These are phyloP conservation scores for Colletotrichum caudatum DNA, from an alignment of 2,329 filamentous ascomycete genomes.

Conservation along the genomic window DNA sequence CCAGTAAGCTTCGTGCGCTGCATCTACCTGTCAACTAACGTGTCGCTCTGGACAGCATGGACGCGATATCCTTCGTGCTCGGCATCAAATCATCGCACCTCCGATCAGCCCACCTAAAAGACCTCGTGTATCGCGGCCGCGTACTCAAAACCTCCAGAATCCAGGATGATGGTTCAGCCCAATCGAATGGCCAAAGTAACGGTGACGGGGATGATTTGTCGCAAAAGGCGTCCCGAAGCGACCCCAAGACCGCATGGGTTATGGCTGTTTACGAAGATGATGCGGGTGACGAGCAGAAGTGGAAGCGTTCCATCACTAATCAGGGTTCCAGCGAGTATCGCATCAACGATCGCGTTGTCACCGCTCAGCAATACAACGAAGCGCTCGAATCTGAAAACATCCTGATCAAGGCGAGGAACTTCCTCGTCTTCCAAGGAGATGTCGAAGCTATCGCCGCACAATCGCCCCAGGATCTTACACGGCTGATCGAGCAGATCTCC, in stretches of 20 bases:
- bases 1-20: constrained; percentile 10
- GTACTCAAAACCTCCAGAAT: constrained; percentile 93
- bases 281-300: constrained; percentile 91
- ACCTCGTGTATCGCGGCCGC: constrained; percentile 94
- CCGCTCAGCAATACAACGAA: constrained; percentile 92
- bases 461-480: constrained; percentile 91
- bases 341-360: constrained; percentile 92
- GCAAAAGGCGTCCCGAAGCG: constrained; percentile 76
- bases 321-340: constrained; percentile 93
- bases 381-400: constrained; percentile 95
- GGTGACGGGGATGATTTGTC: constrained; percentile 69
- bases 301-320: constrained; percentile 94
- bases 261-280: constrained; percentile 99
- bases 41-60: constrained; percentile 75
- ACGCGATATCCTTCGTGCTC: constrained; percentile 98
- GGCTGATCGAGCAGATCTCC: constrained; percentile 96
- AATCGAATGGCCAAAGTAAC: constrained; percentile 69
- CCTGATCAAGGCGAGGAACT: constrained; percentile 96
- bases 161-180: constrained; percentile 87
- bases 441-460: constrained; percentile 97
- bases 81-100: constrained; percentile 99
- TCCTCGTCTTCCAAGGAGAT: constrained; percentile 97
- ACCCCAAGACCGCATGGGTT: constrained; percentile 97
- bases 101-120: constrained; percentile 91
- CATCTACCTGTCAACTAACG: constrained; percentile 43